A percentile compares a stretch with the other conserved stretches of the same genome.
These are phyloP conservation scores for Nothophoma quercina DNA, from an alignment of 2,329 filamentous ascomycete genomes.

Conservation along the genomic window DNA sequence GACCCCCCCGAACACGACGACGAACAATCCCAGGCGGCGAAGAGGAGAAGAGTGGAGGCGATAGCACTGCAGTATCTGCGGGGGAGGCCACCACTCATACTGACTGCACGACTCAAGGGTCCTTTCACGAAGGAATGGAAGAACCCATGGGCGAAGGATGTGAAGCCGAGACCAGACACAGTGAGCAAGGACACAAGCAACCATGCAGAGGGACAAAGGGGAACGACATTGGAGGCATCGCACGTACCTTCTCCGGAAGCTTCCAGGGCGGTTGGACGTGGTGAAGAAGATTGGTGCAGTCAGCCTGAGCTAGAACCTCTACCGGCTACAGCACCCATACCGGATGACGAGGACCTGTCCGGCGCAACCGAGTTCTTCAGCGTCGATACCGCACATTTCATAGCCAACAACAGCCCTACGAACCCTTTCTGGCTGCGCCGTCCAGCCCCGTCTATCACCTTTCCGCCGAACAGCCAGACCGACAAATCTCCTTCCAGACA, in stretches of 20 bases:
- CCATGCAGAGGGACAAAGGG: not conserved
- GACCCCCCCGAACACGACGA: conserved; percentile 63
- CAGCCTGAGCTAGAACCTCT: conserved; percentile 18
- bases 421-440: conserved; percentile 38
- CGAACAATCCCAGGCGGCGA: conserved; percentile 60
- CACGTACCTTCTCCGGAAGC: conserved; percentile 28
- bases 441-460: conserved; percentile 12
- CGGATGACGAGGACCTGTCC: conserved; percentile 18
- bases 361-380: conserved; percentile 29
- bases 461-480: conserved; percentile 13
- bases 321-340: conserved; percentile 27
- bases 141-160: conserved; percentile 44
- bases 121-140: conserved; percentile 61
- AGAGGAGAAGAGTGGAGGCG: conserved; percentile 64
- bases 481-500: conserved; percentile 33
- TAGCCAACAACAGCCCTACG: conserved; percentile 19
- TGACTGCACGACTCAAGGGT: conserved; percentile 68
- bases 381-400: conserved; percentile 19
- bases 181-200: not conserved
- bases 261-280: conserved; percentile 22
- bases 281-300: conserved; percentile 18
- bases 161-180: not conserved
- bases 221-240: conserved; percentile 10
- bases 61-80: conserved; percentile 66
- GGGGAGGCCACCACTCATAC: conserved; percentile 64